Percentiles rank a stretch among this genome's conserved stretches.
Evolutionary conservation across 495 filamentous ascomycete genomes (phyloP).

Genomic region (Rhizodiscina lignyota): DNA sequence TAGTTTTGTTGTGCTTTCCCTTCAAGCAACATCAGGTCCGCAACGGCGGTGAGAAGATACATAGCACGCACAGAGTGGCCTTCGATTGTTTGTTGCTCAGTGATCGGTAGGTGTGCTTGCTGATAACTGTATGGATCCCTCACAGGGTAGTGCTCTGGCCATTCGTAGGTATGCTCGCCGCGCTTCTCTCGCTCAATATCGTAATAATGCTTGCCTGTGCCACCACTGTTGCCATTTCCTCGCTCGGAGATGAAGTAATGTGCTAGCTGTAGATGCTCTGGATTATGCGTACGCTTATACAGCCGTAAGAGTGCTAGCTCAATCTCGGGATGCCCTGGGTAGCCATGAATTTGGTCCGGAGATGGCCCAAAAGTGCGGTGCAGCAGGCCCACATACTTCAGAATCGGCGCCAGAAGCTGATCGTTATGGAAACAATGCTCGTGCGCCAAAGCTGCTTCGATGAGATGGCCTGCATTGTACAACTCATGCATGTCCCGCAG

Average conservation of each 20-base stretch:
- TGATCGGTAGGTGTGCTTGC: constrained; percentile 37
- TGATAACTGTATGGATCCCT: constrained; percentile 28
- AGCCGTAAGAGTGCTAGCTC: constrained; percentile 40
- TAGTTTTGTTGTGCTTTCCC: constrained; percentile 12
- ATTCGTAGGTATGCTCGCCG: constrained; percentile 30
- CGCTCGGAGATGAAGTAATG: constrained; percentile 40
- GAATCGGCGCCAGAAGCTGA: constrained; percentile 30
- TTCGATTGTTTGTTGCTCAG: constrained; percentile 35
- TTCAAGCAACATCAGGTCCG: constrained; percentile 22
- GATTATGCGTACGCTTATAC: constrained; percentile 28
- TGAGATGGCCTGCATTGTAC: constrained; percentile 44
- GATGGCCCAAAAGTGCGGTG: constrained; percentile 31
- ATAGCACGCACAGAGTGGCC: constrained; percentile 44
- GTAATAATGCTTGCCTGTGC: constrained; percentile 32
- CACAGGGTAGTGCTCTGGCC: constrained; percentile 27
- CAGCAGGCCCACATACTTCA: constrained; percentile 38
- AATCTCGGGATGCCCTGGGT: constrained; percentile 44
- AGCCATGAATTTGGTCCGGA: constrained; percentile 33
- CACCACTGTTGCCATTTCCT: constrained; percentile 33
- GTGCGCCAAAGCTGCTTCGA: constrained; percentile 41
- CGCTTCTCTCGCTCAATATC: constrained; percentile 32
- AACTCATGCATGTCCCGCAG: constrained; percentile 44
- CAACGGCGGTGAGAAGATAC: constrained; percentile 32
- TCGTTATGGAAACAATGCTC: constrained; percentile 31
- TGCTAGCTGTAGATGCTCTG: constrained; percentile 32